These are phyloP conservation scores for Gleditsia sinensis DNA, from an alignment of 306 rosid genomes.

Conservation along the genomic window DNA sequence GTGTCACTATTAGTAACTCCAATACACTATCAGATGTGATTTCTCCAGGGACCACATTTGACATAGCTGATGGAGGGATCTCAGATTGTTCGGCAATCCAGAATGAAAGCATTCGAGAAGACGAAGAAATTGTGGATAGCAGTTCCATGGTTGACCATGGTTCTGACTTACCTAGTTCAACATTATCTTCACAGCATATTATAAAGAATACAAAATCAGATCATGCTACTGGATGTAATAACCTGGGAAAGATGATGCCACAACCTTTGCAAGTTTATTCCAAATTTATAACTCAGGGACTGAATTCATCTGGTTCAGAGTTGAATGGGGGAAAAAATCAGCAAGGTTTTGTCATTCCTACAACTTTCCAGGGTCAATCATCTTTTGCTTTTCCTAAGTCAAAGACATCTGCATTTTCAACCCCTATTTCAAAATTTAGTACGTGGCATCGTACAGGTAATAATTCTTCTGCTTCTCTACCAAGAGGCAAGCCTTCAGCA, in stretches of 20 bases:
- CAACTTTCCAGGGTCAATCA: slow-evolving; percentile 16
- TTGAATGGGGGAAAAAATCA: slow-evolving; percentile 50
- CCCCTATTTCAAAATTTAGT: slow-evolving; percentile 43
- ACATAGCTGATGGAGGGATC: slow-evolving; percentile 38
- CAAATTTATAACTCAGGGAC: slow-evolving; percentile 43
- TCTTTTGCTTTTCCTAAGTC: slow-evolving; percentile 28
- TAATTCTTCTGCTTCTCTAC: slow-evolving; percentile 29
- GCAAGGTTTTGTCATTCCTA: slow-evolving; percentile 36
- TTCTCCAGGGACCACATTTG: slow-evolving; percentile 51
- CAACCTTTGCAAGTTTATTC: slow-evolving; percentile 48
- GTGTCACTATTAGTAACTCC: slow-evolving; percentile 44
- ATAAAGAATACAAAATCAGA: slow-evolving; percentile 36
- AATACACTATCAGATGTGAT: slow-evolving; percentile 35
- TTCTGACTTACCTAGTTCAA: slow-evolving; percentile 35
- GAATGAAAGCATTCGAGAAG: slow-evolving; percentile 41
- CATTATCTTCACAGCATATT: slow-evolving; percentile 37
- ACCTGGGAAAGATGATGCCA: slow-evolving; percentile 47
- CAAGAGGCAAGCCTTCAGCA: slow-evolving; percentile 40
- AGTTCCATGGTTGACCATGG: slow-evolving; percentile 47
- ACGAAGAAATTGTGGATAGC: slow-evolving; percentile 38
- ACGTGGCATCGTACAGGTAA: slow-evolving; percentile 58
- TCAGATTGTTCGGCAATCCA: slow-evolving; percentile 36
- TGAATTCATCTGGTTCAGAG: slow-evolving; percentile 34
- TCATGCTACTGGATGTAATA: slow-evolving; percentile 36
- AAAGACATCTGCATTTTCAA: slow-evolving; percentile 42